Conservation (phyloP, 139 green algal species). For the Pleodorina starrii region DNA sequence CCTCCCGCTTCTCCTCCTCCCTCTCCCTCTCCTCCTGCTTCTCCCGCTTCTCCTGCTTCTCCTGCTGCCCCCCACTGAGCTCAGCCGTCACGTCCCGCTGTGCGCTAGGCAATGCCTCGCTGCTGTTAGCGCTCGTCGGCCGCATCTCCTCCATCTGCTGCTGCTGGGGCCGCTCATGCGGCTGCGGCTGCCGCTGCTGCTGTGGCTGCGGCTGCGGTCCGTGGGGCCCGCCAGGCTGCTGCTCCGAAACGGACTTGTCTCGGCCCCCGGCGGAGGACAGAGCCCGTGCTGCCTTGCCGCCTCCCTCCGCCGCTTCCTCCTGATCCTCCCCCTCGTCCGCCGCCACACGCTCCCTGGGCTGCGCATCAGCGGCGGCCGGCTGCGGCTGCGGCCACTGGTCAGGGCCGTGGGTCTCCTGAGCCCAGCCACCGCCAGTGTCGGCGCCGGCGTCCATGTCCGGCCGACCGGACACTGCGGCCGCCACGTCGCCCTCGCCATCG, state of each 20-base stretch:
- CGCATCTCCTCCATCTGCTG: neutral
- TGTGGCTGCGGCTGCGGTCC: neutral
- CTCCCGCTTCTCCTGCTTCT: neutral
- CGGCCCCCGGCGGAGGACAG: no score
- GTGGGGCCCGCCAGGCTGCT: neutral
- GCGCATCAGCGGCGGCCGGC: no score
- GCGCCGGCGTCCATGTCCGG: no score
- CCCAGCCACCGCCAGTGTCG: no score
- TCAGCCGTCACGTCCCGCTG: neutral
- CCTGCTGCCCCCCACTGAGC: neutral
- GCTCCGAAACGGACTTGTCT: no score
- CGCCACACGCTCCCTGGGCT: no score
- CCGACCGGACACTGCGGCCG: no score
- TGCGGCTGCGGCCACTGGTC: no score
- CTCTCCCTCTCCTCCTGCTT: neutral
- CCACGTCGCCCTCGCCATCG: no score
- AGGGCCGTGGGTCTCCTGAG: no score
- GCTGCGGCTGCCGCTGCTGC: slow-evolving; percentile 17
- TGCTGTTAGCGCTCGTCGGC: neutral
- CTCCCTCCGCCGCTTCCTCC: neutral
- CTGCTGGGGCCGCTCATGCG: neutral
- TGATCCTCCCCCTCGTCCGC: neutral
- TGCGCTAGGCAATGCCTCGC: neutral
- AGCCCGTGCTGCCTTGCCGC: neutral
- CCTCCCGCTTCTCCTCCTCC: neutral